Conservation (phyloP, 225 moss, liverwort and hornwort genomes). For the Marchantia paleacea region DNA sequence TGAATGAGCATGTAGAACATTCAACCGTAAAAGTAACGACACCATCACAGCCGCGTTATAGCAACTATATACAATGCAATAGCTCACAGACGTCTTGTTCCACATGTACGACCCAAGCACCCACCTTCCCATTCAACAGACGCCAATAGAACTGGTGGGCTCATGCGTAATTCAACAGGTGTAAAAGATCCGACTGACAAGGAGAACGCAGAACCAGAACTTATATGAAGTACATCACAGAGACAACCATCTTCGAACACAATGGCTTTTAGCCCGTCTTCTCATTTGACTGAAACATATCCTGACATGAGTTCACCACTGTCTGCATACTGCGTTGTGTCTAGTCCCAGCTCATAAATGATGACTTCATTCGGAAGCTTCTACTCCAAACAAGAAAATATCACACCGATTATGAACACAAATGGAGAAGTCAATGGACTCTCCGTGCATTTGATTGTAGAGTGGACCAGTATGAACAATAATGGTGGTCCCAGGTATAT, state of each 20-base stretch:
- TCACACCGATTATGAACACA: not conserved
- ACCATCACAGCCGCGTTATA: no score
- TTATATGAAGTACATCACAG: not conserved
- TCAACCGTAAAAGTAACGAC: no score
- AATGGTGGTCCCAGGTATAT: conserved; percentile 2
- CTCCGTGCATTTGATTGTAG: not conserved
- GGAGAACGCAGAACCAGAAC: not conserved
- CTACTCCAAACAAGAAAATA: not conserved
- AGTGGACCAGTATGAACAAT: conserved; percentile 7
- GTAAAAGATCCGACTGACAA: no score
- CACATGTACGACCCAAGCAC: no score
- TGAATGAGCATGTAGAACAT: no score
- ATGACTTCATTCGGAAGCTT: not conserved
- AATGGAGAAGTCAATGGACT: not conserved
- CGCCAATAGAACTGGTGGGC: no score
- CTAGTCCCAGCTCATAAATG: not conserved
- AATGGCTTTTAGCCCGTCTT: not conserved
- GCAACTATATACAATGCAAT: no score
- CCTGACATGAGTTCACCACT: not conserved
- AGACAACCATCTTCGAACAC: not conserved
- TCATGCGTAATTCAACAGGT: no score
- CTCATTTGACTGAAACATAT: not conserved
- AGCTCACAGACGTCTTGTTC: no score
- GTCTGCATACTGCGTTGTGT: not conserved
- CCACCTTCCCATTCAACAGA: no score